A percentile compares a stretch with the other conserved stretches of the same genome.
These are phyloP conservation scores for Uronychia binucleata DNA, from an alignment of 73 alveolate genomes.

Conservation along the genomic window DNA sequence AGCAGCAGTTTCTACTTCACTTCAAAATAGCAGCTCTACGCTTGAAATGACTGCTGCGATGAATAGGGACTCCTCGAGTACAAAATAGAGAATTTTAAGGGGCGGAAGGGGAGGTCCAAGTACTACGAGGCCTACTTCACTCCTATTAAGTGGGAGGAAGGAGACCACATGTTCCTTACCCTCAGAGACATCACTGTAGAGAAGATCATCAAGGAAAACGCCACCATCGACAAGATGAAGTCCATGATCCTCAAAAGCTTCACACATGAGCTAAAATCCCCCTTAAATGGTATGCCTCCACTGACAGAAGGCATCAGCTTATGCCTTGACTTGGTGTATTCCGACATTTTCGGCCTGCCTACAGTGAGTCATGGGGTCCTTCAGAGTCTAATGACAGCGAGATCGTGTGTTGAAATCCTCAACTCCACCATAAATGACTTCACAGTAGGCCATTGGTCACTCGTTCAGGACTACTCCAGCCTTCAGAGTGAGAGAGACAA, in stretches of 20 bases:
- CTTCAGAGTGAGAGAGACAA: conserved; percentile 22
- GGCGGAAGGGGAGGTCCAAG: background rate
- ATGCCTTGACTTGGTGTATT: background rate
- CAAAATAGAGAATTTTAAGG: background rate
- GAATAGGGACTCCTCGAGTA: background rate
- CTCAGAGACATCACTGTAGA: conserved; percentile 41
- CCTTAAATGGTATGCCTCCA: conserved; percentile 21
- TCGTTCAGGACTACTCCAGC: conserved; percentile 28
- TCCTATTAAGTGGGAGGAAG: conserved; percentile 34
- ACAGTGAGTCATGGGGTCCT: background rate
- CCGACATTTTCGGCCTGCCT: background rate
- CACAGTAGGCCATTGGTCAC: background rate
- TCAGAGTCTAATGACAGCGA: conserved; percentile 17
- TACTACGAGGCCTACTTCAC: background rate
- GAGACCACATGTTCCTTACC: conserved; percentile 10
- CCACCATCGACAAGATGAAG: conserved; percentile 22
- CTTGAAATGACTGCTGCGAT: background rate
- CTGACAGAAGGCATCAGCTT: background rate
- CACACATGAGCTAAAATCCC: conserved; percentile 47
- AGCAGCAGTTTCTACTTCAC: background rate
- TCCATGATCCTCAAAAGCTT: conserved; percentile 32
- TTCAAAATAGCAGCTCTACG: background rate
- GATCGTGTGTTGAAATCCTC: conserved; percentile 32
- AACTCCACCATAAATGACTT: conserved; percentile 35
- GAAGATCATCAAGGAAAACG: conserved; percentile 36